A percentile compares a stretch with the other conserved stretches of the same genome.
Evolutionary conservation across 2,329 filamentous ascomycete species (phyloP).

Genomic region (Trichoderma lentiforme): DNA sequence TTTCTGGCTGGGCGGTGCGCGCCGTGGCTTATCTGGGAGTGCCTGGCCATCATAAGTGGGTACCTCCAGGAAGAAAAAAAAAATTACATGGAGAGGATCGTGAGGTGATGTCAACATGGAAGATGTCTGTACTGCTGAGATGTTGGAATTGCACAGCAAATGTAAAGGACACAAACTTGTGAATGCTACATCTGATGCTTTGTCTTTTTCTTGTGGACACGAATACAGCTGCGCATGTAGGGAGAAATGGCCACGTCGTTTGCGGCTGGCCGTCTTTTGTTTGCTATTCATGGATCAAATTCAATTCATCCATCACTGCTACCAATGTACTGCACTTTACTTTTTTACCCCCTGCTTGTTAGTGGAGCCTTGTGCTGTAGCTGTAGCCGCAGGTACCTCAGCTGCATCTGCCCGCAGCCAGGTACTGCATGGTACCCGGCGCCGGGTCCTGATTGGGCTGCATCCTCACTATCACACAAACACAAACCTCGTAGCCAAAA

Average conservation of each 20-base stretch:
- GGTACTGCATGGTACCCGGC: not conserved
- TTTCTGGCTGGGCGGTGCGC: not conserved
- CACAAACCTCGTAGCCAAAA: conserved; percentile 12
- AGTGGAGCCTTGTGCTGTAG: not conserved
- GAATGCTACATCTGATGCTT: not conserved
- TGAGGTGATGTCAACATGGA: not conserved
- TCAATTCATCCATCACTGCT: not conserved
- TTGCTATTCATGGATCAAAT: not conserved
- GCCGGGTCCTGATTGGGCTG: conserved; percentile 7
- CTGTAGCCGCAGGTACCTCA: not conserved
- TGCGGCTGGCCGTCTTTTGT: not conserved
- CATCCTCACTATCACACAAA: conserved; percentile 10
- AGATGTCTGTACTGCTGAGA: not conserved
- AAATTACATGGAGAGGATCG: not conserved
- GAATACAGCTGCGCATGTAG: not conserved
- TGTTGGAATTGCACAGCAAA: not conserved
- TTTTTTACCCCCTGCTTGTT: not conserved
- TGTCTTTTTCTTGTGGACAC: not conserved
- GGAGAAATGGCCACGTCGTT: not conserved
- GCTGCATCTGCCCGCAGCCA: not conserved
- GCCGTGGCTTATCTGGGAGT: not conserved
- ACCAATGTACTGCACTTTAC: not conserved
- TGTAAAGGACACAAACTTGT: not conserved
- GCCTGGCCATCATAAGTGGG: not conserved
- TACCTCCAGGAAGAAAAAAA: not conserved